Conservation (phyloP, 306 rosid species). For the Potentilla sterilis region DNA sequence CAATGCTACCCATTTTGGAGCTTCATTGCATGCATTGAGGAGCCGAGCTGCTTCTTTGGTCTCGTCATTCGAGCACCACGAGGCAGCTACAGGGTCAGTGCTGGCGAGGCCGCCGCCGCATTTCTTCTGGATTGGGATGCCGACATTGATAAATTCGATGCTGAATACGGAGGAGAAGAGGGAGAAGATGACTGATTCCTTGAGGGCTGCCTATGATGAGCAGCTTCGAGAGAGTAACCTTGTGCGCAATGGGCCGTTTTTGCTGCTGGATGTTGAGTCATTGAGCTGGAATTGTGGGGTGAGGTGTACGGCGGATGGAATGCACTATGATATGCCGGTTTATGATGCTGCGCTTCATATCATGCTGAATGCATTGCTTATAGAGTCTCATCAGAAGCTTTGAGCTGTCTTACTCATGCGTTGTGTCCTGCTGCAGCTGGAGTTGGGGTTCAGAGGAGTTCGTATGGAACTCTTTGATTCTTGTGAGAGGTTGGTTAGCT, state of each 20-base stretch:
- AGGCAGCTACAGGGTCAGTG: conserved; percentile 39
- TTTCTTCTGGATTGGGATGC: conserved; percentile 87
- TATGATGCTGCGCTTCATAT: conserved; percentile 83
- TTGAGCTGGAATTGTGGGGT: conserved; percentile 95
- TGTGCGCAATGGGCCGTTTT: conserved; percentile 71
- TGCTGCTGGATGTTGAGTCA: conserved; percentile 65
- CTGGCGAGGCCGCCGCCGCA: conserved; percentile 54
- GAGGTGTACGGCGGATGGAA: conserved; percentile 84
- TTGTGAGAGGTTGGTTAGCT: conserved; percentile 30
- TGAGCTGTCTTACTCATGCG: conserved; percentile 36
- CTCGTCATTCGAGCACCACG: conserved; percentile 31
- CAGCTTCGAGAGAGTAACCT: conserved; percentile 52
- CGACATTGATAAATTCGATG: conserved; percentile 79
- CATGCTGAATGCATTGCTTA: conserved; percentile 81
- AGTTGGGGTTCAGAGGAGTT: conserved; percentile 16
- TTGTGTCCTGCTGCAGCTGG: conserved; percentile 14
- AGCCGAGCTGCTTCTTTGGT: conserved; percentile 45
- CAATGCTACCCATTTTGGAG: conserved; percentile 60
- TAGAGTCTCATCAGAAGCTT: conserved; percentile 92
- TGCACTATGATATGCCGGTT: conserved; percentile 76
- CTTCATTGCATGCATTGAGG: conserved; percentile 39
- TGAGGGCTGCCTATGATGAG: conserved; percentile 56
- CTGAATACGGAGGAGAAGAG: conserved; percentile 81
- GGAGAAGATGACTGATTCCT: conserved; percentile 70
- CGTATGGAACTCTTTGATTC: conserved; percentile 26